phyloP scores from a whole-genome alignment of 768 basidiomycete genomes.

The Lentinula aciculospora region DNA sequence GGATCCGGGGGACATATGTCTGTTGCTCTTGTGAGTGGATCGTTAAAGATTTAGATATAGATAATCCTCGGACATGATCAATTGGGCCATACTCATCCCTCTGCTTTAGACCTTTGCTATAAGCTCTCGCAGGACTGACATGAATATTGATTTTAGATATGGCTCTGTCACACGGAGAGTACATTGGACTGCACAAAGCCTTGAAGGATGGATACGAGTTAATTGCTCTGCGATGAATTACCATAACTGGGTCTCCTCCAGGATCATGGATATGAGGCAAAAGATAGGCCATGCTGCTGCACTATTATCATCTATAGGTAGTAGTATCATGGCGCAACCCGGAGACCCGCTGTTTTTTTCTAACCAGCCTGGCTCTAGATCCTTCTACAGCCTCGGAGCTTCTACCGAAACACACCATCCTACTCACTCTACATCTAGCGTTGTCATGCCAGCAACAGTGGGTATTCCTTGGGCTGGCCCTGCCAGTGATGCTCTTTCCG shows the following conservation, averaged over 20 bases:
- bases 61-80: neutral
- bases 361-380: no score
- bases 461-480: neutral
- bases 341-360: neutral
- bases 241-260: conserved; percentile 34
- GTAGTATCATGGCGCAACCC: conserved; percentile 1
- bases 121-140: neutral
- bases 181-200: conserved; percentile 46
- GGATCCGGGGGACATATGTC: conserved; percentile 61
- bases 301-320: neutral
- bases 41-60: neutral
- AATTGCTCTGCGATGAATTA: conserved; percentile 67
- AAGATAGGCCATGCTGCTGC: conserved; percentile 52
- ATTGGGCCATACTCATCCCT: neutral
- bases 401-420: neutral
- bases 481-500: neutral
- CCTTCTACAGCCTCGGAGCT: neutral
- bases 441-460: neutral
- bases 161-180: conserved; percentile 46
- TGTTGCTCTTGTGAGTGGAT: conserved; percentile 53
- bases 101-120: neutral
- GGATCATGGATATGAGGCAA: conserved; percentile 37
- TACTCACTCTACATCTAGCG: neutral
- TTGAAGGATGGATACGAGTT: conserved; percentile 53
- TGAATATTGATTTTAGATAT: conserved; percentile 31